Evolutionary conservation across 306 rosid species (phyloP).

Genomic region (Sicyos edulis): DNA sequence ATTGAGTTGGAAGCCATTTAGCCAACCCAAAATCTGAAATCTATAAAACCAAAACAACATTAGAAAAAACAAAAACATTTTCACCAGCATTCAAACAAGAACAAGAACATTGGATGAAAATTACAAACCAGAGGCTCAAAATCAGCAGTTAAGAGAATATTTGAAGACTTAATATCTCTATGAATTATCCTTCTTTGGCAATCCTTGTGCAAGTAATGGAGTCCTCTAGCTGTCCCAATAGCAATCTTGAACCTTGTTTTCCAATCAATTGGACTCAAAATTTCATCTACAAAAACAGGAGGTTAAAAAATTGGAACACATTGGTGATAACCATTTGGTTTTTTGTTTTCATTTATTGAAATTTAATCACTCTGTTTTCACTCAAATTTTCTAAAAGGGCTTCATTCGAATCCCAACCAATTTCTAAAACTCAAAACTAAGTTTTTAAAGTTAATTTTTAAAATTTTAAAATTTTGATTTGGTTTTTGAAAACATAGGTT

Average conservation of each 20-base stretch:
- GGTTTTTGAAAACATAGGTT: no score
- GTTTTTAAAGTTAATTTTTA: no score
- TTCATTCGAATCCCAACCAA: no score
- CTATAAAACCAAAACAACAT: slow-evolving; percentile 26
- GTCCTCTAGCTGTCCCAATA: slow-evolving; percentile 78
- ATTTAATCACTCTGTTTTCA: no score
- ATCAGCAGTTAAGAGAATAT: slow-evolving; percentile 57
- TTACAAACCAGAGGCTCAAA: slow-evolving; percentile 66
- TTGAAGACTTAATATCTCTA: slow-evolving; percentile 77
- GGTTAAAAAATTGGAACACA: neutral
- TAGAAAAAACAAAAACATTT: neutral
- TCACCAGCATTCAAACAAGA: neutral
- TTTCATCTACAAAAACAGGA: slow-evolving; percentile 42
- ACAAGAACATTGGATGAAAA: neutral
- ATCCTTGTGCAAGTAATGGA: slow-evolving; percentile 74
- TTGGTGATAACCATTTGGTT: neutral
- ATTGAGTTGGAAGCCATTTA: slow-evolving; percentile 96
- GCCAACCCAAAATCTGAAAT: slow-evolving; percentile 97
- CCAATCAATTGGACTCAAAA: slow-evolving; percentile 68
- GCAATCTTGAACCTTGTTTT: slow-evolving; percentile 71
- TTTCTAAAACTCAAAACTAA: no score
- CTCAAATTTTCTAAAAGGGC: neutral
- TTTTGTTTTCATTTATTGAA: no score
- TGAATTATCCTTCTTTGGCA: slow-evolving; percentile 95
- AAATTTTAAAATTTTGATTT: no score